Base-by-base conservation (phyloP, 148 eudicot species). In the Cornus florida region DNA sequence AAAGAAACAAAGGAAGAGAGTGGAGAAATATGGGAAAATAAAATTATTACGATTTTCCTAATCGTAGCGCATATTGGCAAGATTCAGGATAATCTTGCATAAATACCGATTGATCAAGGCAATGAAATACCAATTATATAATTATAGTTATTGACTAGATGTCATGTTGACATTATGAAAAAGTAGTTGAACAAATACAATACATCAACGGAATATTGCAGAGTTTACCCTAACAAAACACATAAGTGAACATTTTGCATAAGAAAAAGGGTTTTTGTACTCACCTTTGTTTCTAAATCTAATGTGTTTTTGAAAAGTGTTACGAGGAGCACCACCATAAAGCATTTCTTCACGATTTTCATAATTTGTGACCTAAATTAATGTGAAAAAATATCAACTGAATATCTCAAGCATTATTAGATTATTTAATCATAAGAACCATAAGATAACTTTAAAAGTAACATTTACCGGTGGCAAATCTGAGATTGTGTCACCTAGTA, bases 401-500 rank as follows among this genome's bases (percentile, higher is more conserved):
- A 57, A 57, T 13, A 57, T 57, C 19, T 4, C 64, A 14, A 57
- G 19, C 64, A 12, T 57, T 13, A 35, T 35, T 35, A 35, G 38
- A 35, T 35, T 35, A 35, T 35, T 35, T 28, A 28, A 28, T 28
- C 28, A 28, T 28, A 28, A 28, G 28, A 35, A 35, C 5, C 38
- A 35, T 2, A 35, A 57, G 64, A 48, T 48, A 3, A 48, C 7
- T 48, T 48, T 57, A 12, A 39, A 67, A 17, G 43, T 73, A 1
- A 13, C 10, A 56, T 10, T n/a, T 77, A 86, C 88, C 66, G 77
- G 74, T 16, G 84, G 86, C 22, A 86, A 67, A 64, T 86, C 88
- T 53, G 84, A 83, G 13, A 86, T 78, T 28, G 81, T 86, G 78
- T 86, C 88, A 10, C 74, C 79, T 39, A 86, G 84, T 4, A 80